These are phyloP conservation scores for Butyriboletus appendiculatus DNA, from an alignment of 1,284 basidiomycete species.

Conservation along the genomic window DNA sequence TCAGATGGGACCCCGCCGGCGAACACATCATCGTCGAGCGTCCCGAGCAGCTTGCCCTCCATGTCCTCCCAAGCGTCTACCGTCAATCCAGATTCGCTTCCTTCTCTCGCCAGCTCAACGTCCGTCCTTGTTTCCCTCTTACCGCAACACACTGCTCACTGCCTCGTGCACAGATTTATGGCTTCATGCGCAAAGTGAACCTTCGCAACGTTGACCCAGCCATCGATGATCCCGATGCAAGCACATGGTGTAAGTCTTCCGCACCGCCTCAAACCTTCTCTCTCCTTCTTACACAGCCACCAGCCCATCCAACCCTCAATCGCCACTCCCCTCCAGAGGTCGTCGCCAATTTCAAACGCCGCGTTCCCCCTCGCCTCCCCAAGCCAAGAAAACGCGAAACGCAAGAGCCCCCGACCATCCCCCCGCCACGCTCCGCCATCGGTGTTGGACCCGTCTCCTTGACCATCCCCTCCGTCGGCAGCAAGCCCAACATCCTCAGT, in stretches of 20 bases:
- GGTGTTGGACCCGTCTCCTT: slow-evolving; percentile 64
- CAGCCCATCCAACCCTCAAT: slow-evolving; percentile 86
- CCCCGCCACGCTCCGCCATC: slow-evolving; percentile 72
- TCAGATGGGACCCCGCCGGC: slow-evolving; percentile 87
- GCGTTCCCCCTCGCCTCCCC: slow-evolving; percentile 86
- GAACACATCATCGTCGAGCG: slow-evolving; percentile 91
- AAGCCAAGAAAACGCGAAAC: slow-evolving; percentile 78
- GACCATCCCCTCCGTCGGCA: slow-evolving; percentile 49
- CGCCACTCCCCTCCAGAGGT: slow-evolving; percentile 84
- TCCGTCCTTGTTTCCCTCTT: slow-evolving; percentile 46
- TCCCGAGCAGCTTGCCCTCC: slow-evolving; percentile 85
- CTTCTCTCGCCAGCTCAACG: slow-evolving; percentile 93
- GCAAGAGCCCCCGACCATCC: slow-evolving; percentile 59
- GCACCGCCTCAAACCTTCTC: slow-evolving; percentile 16
- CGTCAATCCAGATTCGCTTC: slow-evolving; percentile 91
- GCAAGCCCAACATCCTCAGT: slow-evolving; percentile 42
- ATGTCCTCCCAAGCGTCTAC: slow-evolving; percentile 87
- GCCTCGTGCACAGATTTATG: slow-evolving; percentile 72
- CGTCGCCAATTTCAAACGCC: slow-evolving; percentile 88
- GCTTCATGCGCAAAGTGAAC: slow-evolving; percentile 94
- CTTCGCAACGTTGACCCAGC: slow-evolving; percentile 89
- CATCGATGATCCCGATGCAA: slow-evolving; percentile 90
- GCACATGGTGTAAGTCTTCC: slow-evolving; percentile 82
- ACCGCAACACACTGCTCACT: slow-evolving; percentile 17
- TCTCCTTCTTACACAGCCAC: slow-evolving; percentile 24